Percentiles rank a stretch among this genome's conserved stretches.
These are phyloP conservation scores for Lactarius trivialis DNA, from an alignment of 768 basidiomycete genomes.

Conservation along the genomic window DNA sequence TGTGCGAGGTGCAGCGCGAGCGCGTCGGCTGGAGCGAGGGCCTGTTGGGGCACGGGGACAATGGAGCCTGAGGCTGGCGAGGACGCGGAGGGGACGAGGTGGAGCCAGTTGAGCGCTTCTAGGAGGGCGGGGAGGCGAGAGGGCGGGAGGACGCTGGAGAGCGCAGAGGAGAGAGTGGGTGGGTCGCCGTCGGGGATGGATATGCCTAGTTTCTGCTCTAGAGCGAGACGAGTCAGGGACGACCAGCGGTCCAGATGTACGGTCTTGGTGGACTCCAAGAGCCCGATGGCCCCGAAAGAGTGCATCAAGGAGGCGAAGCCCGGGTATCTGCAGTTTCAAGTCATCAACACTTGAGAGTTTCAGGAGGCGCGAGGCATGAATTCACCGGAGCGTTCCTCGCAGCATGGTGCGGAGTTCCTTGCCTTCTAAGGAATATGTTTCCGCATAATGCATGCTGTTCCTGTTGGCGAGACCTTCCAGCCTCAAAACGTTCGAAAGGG, in stretches of 20 bases:
- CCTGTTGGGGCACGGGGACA: conserved; percentile 40
- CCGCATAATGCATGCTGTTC: conserved; percentile 65
- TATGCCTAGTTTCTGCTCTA: conserved; percentile 28
- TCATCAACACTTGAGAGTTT: background rate
- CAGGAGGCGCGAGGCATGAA: background rate
- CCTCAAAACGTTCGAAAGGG: conserved; percentile 51
- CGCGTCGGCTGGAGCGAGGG: conserved; percentile 57
- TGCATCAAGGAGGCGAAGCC: conserved; percentile 75
- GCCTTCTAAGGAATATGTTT: conserved; percentile 53
- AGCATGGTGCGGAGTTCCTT: conserved; percentile 54
- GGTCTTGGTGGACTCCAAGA: conserved; percentile 43
- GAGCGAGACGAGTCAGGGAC: conserved; percentile 33
- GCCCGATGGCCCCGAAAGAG: conserved; percentile 61
- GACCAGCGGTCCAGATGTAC: conserved; percentile 36
- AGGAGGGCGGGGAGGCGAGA: conserved; percentile 28
- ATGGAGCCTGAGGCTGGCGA: conserved; percentile 25
- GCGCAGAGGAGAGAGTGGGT: conserved; percentile 32
- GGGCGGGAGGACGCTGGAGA: conserved; percentile 26
- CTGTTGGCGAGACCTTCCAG: conserved; percentile 87
- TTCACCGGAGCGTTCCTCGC: conserved; percentile 77
- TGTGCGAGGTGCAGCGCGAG: conserved; percentile 67
- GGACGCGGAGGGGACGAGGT: conserved; percentile 25
- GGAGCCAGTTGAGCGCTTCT: conserved; percentile 49
- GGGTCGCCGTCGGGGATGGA: conserved; percentile 28
- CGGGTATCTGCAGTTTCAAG: conserved; percentile 52